phyloP scores from a whole-genome alignment of 139 green algal species.

The Marvania coccoides region DNA sequence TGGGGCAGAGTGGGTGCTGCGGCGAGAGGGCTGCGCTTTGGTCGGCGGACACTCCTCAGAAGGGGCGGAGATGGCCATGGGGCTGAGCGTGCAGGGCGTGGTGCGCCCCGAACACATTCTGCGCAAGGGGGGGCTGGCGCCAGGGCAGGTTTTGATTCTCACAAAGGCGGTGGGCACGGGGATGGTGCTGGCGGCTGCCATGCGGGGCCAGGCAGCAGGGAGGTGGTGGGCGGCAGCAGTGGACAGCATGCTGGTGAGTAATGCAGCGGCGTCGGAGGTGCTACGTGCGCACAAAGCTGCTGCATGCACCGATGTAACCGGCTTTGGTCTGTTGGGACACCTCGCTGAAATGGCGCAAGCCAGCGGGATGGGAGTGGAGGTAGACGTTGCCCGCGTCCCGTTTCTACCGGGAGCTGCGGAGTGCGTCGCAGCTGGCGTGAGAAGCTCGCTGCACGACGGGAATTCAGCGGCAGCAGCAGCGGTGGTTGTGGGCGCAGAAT shows the following conservation, averaged over 20 bases:
- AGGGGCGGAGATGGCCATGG: conserved; percentile 63
- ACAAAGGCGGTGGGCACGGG: conserved; percentile 87
- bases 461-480: conserved; percentile 45
- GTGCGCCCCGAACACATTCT: conserved; percentile 37
- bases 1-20: conserved; percentile 47
- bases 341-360: conserved; percentile 60
- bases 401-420: conserved; percentile 48
- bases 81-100: conserved; percentile 40
- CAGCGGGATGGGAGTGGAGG: conserved; percentile 31
- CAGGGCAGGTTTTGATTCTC: conserved; percentile 69
- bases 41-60: conserved; percentile 80
- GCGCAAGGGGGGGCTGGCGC: conserved; percentile 50
- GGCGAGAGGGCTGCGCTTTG: conserved; percentile 56
- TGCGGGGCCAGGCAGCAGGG: conserved; percentile 55
- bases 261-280: conserved; percentile 29
- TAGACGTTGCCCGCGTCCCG: conserved; percentile 45
- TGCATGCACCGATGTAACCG: conserved; percentile 85
- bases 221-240: conserved; percentile 27
- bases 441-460: conserved; percentile 48
- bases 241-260: conserved; percentile 54
- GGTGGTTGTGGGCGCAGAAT: conserved; percentile 6
- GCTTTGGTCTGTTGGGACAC: conserved; percentile 87
- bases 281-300: conserved; percentile 43
- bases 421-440: conserved; percentile 30
- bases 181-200: conserved; percentile 64